Base-by-base conservation (phyloP, 129 eudicot species). In the Artemisia annua region DNA sequence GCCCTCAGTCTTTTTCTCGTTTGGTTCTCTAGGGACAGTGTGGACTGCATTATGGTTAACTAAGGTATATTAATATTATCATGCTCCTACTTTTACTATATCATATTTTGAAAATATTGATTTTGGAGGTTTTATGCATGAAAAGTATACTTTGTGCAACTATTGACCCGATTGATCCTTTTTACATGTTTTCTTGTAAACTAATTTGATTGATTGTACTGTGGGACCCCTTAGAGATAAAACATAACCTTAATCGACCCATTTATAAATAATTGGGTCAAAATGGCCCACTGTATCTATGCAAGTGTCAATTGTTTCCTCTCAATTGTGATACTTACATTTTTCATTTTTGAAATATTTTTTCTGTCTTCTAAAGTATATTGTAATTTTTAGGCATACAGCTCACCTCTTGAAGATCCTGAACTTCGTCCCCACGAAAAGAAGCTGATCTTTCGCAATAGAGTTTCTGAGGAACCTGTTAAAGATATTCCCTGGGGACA, bases 1-100 rank as follows among this genome's bases (percentile, higher is more conserved):
- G 97, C 91, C 97, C 0, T 90, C 97, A 0, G 95, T 90, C n/a
- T 90, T 90, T 80, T 90, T 83, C 84, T 87, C 94, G 19, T 90
- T 90, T 78, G 97, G 97, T 74, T 90, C 97, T 77, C 75, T 90
- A 63, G 97, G 97, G 63, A 87, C 91, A 3, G 86, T 90, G 72
- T 90, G 97, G 97, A 64, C 84, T 82, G 86, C 91, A 16, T 48
- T 87, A 61, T 90, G 97, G 97, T 74, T 87, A 52, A 87, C 39
- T 59, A 87, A 85, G 97, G 97, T 90, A 79, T 28, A 1, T 57
- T 53, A 19, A 52, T 59, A 62, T 46, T 54, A 32, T 19, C 76
- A 50, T 52, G 51, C 55, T 54, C 56, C 39, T 74, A 63, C 55
- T 32, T 50, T 50, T 50, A 30, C 35, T 30, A 30, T 3, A 30